These are phyloP conservation scores for Lecanicillium sp. DNA, from an alignment of 2,329 filamentous ascomycete genomes.

Conservation along the genomic window DNA sequence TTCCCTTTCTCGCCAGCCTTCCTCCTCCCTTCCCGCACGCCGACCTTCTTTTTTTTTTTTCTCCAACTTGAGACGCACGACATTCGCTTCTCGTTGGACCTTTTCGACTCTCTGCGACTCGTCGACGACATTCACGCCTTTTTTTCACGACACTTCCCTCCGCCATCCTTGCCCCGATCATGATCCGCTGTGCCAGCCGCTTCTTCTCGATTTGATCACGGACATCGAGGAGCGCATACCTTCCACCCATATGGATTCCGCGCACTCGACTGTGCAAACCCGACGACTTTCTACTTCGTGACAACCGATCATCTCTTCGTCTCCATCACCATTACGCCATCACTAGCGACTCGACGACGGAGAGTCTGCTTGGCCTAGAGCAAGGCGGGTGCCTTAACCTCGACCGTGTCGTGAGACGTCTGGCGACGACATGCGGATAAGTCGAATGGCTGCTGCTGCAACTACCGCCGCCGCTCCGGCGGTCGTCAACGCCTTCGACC, in stretches of 20 bases:
- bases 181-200: conserved; percentile 4
- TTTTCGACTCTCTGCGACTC: background rate
- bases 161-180: background rate
- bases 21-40: background rate
- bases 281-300: background rate
- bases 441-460: conserved; percentile 11
- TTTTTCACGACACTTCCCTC: background rate
- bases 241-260: conserved; percentile 10
- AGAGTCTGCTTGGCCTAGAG: conserved; percentile 3
- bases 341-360: background rate
- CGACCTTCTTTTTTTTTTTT: background rate
- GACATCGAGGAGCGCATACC: background rate
- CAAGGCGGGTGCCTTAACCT: background rate
- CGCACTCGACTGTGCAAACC: conserved; percentile 3
- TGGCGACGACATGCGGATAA: conserved; percentile 9
- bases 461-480: conserved; percentile 5
- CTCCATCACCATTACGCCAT: no score
- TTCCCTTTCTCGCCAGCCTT: conserved; percentile 5
- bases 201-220: background rate
- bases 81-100: background rate
- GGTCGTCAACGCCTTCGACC: conserved; percentile 8
- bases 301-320: no score
- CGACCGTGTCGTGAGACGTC: conserved; percentile 5
- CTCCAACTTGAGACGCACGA: background rate
- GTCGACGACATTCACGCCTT: background rate